Conservation (phyloP, 2,329 filamentous ascomycete species). For the Xylaria hypoxylon region DNA sequence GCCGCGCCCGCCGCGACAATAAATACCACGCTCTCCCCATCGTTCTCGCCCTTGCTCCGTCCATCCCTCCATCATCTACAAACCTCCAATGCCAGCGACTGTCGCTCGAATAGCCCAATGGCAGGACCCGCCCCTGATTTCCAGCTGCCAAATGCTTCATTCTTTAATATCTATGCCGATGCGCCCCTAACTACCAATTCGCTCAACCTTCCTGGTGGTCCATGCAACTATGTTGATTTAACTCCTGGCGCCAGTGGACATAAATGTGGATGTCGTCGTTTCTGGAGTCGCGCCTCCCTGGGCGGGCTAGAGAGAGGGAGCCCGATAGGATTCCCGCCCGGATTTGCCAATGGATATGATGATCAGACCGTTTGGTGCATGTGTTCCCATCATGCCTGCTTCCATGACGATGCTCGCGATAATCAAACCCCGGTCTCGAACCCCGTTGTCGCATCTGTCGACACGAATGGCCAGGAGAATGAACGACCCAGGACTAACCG, state of each 20-base stretch:
- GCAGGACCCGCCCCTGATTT: conserved; percentile 63
- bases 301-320: conserved; percentile 50
- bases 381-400: conserved; percentile 73
- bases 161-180: conserved; percentile 69
- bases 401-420: conserved; percentile 63
- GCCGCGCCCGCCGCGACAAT: conserved; percentile 36
- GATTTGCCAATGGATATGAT: conserved; percentile 45
- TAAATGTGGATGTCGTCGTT: conserved; percentile 70
- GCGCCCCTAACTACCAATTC: conserved; percentile 49
- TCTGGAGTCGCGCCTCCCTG: conserved; percentile 63
- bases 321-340: conserved; percentile 43
- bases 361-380: conserved; percentile 67
- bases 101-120: conserved; percentile 60
- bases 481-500: conserved; percentile 61
- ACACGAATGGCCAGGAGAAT: conserved; percentile 62
- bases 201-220: conserved; percentile 61
- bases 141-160: conserved; percentile 57
- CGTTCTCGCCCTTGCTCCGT: conserved; percentile 35
- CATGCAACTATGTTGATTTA: conserved; percentile 69
- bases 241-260: conserved; percentile 63
- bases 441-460: conserved; percentile 41
- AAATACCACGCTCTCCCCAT: conserved; percentile 45
- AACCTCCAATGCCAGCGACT: conserved; percentile 49
- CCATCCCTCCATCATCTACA: conserved; percentile 29
- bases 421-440: conserved; percentile 43